Conservation (phyloP, 2,329 filamentous ascomycete genomes). For the Berkeleyomyces rouxiae region DNA sequence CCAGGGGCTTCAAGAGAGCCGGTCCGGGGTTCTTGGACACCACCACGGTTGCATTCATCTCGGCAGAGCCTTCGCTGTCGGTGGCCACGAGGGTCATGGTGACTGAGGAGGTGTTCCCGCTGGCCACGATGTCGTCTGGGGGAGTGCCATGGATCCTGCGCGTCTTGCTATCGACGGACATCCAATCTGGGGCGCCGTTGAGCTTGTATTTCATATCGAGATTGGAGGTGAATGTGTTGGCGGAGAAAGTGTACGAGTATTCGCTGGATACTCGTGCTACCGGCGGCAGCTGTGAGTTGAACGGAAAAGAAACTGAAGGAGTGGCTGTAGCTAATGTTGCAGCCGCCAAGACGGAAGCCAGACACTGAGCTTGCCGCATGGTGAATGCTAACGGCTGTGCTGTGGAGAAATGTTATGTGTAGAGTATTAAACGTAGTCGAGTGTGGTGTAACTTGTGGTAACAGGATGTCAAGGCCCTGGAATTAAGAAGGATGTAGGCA, state of each 20-base stretch:
- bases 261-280: conserved; percentile 51
- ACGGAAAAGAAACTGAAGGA: conserved; percentile 44
- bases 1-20: conserved; percentile 36
- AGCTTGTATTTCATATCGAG: conserved; percentile 50
- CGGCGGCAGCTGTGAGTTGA: conserved; percentile 72
- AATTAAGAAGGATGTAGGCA: not conserved
- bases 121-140: conserved; percentile 28
- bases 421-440: not conserved
- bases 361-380: conserved; percentile 14
- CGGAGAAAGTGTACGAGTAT: conserved; percentile 57
- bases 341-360: conserved; percentile 18
- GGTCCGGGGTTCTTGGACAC: conserved; percentile 44
- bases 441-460: not conserved
- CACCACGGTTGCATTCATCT: conserved; percentile 52
- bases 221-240: conserved; percentile 53
- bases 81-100: conserved; percentile 52
- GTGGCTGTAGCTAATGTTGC: conserved; percentile 21
- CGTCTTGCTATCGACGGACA: conserved; percentile 48
- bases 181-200: conserved; percentile 48
- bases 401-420: not conserved
- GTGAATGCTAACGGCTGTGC: not conserved
- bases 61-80: conserved; percentile 45
- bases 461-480: too few relatives aligned
- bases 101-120: conserved; percentile 38
- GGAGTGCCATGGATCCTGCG: conserved; percentile 59